Conservation (phyloP, 768 basidiomycete genomes). For the Ramaria sp. region DNA sequence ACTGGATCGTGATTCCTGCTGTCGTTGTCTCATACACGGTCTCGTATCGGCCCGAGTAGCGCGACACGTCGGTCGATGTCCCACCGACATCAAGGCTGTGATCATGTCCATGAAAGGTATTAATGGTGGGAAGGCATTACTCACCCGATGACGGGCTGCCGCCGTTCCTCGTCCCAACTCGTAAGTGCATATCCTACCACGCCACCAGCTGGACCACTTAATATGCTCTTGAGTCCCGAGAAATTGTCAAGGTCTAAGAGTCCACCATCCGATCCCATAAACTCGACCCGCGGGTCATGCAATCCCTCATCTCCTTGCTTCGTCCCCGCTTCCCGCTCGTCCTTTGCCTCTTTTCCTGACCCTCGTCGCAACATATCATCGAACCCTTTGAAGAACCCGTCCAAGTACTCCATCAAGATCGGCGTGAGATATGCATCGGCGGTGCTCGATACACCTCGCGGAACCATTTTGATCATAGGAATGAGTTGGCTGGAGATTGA, state of each 20-base stretch:
- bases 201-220: slow-evolving; percentile 90
- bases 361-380: slow-evolving; percentile 49
- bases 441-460: slow-evolving; percentile 83
- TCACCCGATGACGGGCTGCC: slow-evolving; percentile 75
- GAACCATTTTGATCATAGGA: slow-evolving; percentile 94
- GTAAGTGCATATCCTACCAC: slow-evolving; percentile 93
- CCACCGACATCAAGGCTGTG: slow-evolving; percentile 83
- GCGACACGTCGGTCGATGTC: slow-evolving; percentile 91
- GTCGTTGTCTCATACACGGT: slow-evolving; percentile 94
- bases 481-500: slow-evolving; percentile 82
- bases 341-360: slow-evolving; percentile 24
- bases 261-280: slow-evolving; percentile 93
- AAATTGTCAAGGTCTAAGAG: slow-evolving; percentile 74
- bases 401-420: slow-evolving; percentile 71
- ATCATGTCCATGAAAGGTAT: not conserved
- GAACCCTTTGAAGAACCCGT: slow-evolving; percentile 87
- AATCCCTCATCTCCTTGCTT: not conserved
- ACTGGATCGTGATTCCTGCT: slow-evolving; percentile 86
- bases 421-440: slow-evolving; percentile 96
- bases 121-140: slow-evolving; percentile 19
- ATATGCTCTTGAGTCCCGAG: slow-evolving; percentile 85
- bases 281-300: slow-evolving; percentile 53
- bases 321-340: slow-evolving; percentile 39
- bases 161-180: slow-evolving; percentile 64
- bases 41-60: slow-evolving; percentile 86